phyloP scores from a whole-genome alignment of 192 early-diverging fungal species.

The Gamsiella multidivaricata region DNA sequence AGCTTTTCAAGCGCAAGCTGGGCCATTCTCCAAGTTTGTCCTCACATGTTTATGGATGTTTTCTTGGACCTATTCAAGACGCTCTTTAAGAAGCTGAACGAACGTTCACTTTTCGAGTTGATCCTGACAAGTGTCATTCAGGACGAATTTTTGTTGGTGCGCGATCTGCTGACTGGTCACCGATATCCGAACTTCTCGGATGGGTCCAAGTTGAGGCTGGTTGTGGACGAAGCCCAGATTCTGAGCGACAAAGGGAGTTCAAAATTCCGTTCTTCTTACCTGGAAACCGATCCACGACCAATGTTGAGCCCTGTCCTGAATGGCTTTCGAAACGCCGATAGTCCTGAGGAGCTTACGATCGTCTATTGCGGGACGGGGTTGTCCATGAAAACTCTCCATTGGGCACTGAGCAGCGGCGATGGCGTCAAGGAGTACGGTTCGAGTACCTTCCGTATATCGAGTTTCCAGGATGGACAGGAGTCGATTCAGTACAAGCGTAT shows the following conservation, averaged over 20 bases:
- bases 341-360: slow-evolving; percentile 26
- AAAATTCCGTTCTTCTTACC: slow-evolving; percentile 8
- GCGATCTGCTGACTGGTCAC: not conserved
- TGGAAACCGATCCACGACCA: slow-evolving; percentile 11
- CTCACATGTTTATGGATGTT: slow-evolving; percentile 19
- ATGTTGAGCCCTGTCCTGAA: slow-evolving; percentile 5
- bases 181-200: slow-evolving; percentile 5
- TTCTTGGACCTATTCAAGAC: slow-evolving; percentile 9
- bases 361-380: slow-evolving; percentile 27
- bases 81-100: slow-evolving; percentile 8
- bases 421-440: slow-evolving; percentile 16
- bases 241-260: not conserved
- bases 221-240: slow-evolving; percentile 7
- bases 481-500: slow-evolving; percentile 5
- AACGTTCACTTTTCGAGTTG: not conserved
- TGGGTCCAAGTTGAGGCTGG: not conserved
- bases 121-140: slow-evolving; percentile 3
- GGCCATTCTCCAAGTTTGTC: slow-evolving; percentile 38
- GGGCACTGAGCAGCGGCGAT: slow-evolving; percentile 19
- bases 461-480: slow-evolving; percentile 26
- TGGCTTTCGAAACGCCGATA: slow-evolving; percentile 8
- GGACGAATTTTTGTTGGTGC: slow-evolving; percentile 8
- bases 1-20: slow-evolving; percentile 35
- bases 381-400: slow-evolving; percentile 18
- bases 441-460: slow-evolving; percentile 10